Percentiles rank a stretch among this genome's conserved stretches.
Evolutionary conservation across 108 stramenopile species (phyloP).

Genomic region (Cyclotella cryptica): DNA sequence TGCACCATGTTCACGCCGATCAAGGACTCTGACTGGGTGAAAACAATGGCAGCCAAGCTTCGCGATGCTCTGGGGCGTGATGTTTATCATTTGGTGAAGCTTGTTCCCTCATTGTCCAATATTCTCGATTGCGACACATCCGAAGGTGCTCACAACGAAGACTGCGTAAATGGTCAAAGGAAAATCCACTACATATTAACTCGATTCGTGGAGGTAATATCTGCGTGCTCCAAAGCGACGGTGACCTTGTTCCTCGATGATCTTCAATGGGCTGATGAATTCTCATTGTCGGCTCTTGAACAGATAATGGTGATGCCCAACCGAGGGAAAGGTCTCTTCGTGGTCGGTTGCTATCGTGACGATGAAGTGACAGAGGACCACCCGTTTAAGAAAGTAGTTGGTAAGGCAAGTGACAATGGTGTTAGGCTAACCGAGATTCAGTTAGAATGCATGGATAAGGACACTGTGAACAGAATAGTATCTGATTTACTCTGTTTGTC

Average conservation of each 20-base stretch:
- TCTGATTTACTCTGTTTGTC: slow-evolving; percentile 25
- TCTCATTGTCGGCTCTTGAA: background rate
- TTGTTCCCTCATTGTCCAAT: background rate
- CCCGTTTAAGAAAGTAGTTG: background rate
- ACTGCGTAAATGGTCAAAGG: slow-evolving; percentile 23
- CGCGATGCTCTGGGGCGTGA: slow-evolving; percentile 2
- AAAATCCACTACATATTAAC: slow-evolving; percentile 18
- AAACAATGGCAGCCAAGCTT: slow-evolving; percentile 9
- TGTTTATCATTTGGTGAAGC: slow-evolving; percentile 2
- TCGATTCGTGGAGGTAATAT: slow-evolving; percentile 13
- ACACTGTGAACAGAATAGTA: slow-evolving; percentile 23
- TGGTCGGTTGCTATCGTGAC: slow-evolving; percentile 14
- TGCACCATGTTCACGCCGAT: slow-evolving; percentile 7
- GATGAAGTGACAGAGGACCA: slow-evolving; percentile 24
- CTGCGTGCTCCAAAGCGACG: background rate
- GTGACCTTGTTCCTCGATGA: slow-evolving; percentile 33
- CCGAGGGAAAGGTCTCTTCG: background rate
- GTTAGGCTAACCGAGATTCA: background rate
- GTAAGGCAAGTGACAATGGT: background rate
- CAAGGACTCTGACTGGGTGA: background rate
- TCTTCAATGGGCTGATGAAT: slow-evolving; percentile 29
- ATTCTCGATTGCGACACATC: background rate
- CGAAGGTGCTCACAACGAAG: background rate
- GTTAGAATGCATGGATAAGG: slow-evolving; percentile 12
- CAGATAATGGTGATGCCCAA: slow-evolving; percentile 19